Conservation (phyloP, 2,329 filamentous ascomycete species). For the Aspergillus versicolor region DNA sequence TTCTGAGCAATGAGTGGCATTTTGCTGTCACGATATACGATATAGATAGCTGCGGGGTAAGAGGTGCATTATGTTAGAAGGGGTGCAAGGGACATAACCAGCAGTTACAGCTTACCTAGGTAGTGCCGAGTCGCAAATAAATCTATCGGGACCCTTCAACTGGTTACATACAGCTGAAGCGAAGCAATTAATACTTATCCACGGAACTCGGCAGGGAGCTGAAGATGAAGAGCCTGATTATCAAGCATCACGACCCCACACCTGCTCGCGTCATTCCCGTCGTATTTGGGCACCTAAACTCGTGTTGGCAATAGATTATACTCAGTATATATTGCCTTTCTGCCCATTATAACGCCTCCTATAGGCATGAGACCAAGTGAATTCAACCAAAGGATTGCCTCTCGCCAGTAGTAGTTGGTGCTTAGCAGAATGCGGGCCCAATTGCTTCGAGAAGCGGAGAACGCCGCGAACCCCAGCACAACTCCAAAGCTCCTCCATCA, state of each 20-base stretch:
- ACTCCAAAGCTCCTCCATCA: not conserved
- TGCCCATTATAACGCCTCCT: not conserved
- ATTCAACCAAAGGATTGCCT: not conserved
- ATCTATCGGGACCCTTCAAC: not conserved
- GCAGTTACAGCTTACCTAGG: not conserved
- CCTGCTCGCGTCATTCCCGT: conserved; percentile 1
- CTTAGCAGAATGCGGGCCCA: not conserved
- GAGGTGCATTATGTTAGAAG: not conserved
- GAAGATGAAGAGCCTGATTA: not conserved
- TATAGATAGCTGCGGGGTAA: conserved; percentile 1
- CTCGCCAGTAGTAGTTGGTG: not conserved
- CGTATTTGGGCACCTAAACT: not conserved
- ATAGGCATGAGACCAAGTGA: not conserved
- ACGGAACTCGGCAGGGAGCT: not conserved
- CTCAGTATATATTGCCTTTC: not conserved
- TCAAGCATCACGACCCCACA: conserved; percentile 2
- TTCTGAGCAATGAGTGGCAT: conserved; percentile 42
- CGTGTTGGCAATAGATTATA: not conserved
- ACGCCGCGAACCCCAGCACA: not conserved
- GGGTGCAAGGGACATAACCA: not conserved
- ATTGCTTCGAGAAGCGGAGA: not conserved
- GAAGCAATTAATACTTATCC: not conserved
- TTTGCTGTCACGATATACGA: not conserved
- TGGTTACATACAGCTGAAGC: not conserved
- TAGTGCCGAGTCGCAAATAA: not conserved